Evolutionary conservation across 192 early-diverging fungal species (phyloP).

Genomic region (Dimargaris xerosporica): DNA sequence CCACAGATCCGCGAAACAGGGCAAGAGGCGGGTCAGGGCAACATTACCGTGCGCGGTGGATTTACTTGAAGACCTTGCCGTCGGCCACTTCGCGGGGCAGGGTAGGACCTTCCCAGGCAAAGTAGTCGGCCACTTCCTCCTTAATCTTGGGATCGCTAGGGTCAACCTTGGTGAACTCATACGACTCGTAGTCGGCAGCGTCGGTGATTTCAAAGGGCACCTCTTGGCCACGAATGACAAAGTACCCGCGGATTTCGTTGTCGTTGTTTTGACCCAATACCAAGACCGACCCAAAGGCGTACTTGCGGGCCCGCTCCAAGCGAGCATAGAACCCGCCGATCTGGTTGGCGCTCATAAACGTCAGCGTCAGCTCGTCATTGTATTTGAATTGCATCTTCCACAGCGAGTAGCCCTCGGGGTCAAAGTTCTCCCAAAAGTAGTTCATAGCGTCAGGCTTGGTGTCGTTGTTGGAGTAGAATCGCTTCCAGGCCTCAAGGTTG

Average conservation of each 20-base stretch:
- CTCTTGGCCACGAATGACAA: conserved; percentile 77
- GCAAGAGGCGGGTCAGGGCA: too few relatives aligned
- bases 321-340: conserved; percentile 87
- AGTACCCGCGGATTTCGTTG: conserved; percentile 88
- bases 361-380: conserved; percentile 75
- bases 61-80: conserved; percentile 81
- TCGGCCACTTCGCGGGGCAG: conserved; percentile 61
- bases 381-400: conserved; percentile 93
- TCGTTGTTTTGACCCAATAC: conserved; percentile 70
- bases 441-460: conserved; percentile 68
- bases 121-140: conserved; percentile 46
- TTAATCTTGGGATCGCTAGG: conserved; percentile 42
- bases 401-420: conserved; percentile 78
- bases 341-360: conserved; percentile 90
- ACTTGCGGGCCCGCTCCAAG: conserved; percentile 84
- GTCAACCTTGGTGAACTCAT: conserved; percentile 63
- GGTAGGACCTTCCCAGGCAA: conserved; percentile 76
- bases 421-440: conserved; percentile 90
- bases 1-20: too few relatives aligned
- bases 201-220: conserved; percentile 65
- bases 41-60: not conserved
- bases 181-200: conserved; percentile 80
- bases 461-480: conserved; percentile 94
- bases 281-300: conserved; percentile 78
- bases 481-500: conserved; percentile 87